Evolutionary conservation across 805 yeast species (phyloP).

Genomic region (Candida caryicola): DNA sequence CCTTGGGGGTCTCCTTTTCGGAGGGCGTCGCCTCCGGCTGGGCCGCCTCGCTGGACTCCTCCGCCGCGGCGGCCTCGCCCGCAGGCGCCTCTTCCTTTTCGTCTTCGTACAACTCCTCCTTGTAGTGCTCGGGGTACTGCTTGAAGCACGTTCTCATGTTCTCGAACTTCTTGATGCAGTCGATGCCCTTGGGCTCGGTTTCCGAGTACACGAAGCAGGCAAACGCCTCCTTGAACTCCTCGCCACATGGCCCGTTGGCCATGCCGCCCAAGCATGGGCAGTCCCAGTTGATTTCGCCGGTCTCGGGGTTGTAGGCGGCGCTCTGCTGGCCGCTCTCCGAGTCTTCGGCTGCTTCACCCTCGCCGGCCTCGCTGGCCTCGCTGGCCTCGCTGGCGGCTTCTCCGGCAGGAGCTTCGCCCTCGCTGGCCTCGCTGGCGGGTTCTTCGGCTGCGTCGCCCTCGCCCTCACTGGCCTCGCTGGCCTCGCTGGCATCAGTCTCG

Average conservation of each 20-base stretch:
- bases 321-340: slow-evolving; percentile 35
- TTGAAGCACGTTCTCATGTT: slow-evolving; percentile 94
- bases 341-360: background rate
- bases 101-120: slow-evolving; percentile 85
- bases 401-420: background rate
- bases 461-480: slow-evolving; percentile 3
- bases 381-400: background rate
- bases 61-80: background rate
- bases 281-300: slow-evolving; percentile 99
- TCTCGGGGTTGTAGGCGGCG: slow-evolving; percentile 90
- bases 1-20: background rate
- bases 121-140: slow-evolving; percentile 86
- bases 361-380: background rate
- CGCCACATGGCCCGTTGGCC: slow-evolving; percentile 99
- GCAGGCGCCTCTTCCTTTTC: slow-evolving; percentile 23
- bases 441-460: slow-evolving; percentile 2
- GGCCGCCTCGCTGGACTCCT: background rate
- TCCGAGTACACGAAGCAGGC: slow-evolving; percentile 92
- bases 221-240: slow-evolving; percentile 90
- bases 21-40: background rate
- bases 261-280: slow-evolving; percentile 99
- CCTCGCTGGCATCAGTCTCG: slow-evolving; percentile 2
- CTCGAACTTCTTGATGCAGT: slow-evolving; percentile 87
- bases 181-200: slow-evolving; percentile 94
- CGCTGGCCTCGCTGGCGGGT: background rate